Evolutionary conservation across 768 basidiomycete species (phyloP).

Genomic region (Lactarius sp.): DNA sequence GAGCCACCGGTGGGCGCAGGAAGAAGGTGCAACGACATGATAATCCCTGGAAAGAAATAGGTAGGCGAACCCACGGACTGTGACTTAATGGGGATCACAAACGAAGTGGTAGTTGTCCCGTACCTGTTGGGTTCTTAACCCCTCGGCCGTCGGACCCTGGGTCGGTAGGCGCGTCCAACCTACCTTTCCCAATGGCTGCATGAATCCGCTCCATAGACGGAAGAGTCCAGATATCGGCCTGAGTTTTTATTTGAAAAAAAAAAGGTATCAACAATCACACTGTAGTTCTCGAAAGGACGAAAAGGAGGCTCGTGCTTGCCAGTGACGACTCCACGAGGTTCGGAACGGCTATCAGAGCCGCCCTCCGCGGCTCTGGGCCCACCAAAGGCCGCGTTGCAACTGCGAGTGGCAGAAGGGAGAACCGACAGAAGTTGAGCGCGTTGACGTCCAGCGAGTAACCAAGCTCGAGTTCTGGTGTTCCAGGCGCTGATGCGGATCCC

Average conservation of each 20-base stretch:
- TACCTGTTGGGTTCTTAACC: slow-evolving; percentile 51
- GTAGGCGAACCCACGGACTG: background rate
- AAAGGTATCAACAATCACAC: background rate
- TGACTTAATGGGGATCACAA: background rate
- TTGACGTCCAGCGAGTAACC: slow-evolving; percentile 82
- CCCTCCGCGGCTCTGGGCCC: background rate
- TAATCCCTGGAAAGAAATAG: slow-evolving; percentile 53
- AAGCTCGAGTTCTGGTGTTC: slow-evolving; percentile 46
- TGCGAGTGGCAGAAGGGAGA: slow-evolving; percentile 52
- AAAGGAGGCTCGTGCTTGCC: slow-evolving; percentile 38
- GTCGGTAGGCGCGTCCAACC: slow-evolving; percentile 29
- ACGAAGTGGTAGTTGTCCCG: background rate
- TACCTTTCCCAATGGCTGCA: slow-evolving; percentile 72
- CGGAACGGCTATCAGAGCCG: slow-evolving; percentile 70
- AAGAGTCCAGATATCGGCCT: slow-evolving; percentile 88
- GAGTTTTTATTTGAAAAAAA: background rate
- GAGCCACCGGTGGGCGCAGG: background rate
- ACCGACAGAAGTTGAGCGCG: slow-evolving; percentile 89
- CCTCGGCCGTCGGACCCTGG: slow-evolving; percentile 44
- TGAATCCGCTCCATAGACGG: slow-evolving; percentile 67
- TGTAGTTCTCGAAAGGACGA: background rate
- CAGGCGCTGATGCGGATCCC: slow-evolving; percentile 50
- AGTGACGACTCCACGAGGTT: slow-evolving; percentile 85
- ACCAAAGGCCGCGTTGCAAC: slow-evolving; percentile 18
- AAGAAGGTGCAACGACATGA: slow-evolving; percentile 83